Conservation (phyloP, 108 stramenopile species). For the Stephanodiscus triporus region DNA sequence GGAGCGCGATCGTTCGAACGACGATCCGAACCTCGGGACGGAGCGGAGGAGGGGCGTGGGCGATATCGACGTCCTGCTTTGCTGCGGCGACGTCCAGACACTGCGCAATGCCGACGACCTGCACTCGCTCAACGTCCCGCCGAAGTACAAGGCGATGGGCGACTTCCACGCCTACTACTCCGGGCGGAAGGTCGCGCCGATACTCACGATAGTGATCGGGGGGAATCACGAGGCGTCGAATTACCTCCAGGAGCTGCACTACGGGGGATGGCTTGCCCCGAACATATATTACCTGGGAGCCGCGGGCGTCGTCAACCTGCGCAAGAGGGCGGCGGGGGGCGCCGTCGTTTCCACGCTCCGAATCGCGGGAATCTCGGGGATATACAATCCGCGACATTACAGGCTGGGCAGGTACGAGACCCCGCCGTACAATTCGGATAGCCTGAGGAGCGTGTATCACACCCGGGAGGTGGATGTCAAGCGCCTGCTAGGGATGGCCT, state of each 20-base stretch:
- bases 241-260: slow-evolving; percentile 90
- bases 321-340: slow-evolving; percentile 18
- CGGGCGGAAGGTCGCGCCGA: slow-evolving; percentile 87
- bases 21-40: not conserved
- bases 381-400: slow-evolving; percentile 90
- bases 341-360: slow-evolving; percentile 71
- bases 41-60: slow-evolving; percentile 40
- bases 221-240: slow-evolving; percentile 99
- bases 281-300: slow-evolving; percentile 98
- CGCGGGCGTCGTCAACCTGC: slow-evolving; percentile 81
- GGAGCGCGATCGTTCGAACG: not conserved
- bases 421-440: slow-evolving; percentile 79
- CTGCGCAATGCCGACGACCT: slow-evolving; percentile 88
- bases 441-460: slow-evolving; percentile 93
- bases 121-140: slow-evolving; percentile 85
- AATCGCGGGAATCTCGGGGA: slow-evolving; percentile 96
- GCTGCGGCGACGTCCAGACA: slow-evolving; percentile 99
- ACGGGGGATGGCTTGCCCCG: slow-evolving; percentile 99
- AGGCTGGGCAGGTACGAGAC: slow-evolving; percentile 73
- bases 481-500: slow-evolving; percentile 66
- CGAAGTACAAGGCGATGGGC: slow-evolving; percentile 90
- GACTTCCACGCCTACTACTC: slow-evolving; percentile 92
- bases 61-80: slow-evolving; percentile 89
- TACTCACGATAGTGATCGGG: slow-evolving; percentile 95
- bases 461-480: slow-evolving; percentile 85